These are phyloP conservation scores for Coemansia sp. DNA, from an alignment of 192 early-diverging fungal species.

Conservation along the genomic window DNA sequence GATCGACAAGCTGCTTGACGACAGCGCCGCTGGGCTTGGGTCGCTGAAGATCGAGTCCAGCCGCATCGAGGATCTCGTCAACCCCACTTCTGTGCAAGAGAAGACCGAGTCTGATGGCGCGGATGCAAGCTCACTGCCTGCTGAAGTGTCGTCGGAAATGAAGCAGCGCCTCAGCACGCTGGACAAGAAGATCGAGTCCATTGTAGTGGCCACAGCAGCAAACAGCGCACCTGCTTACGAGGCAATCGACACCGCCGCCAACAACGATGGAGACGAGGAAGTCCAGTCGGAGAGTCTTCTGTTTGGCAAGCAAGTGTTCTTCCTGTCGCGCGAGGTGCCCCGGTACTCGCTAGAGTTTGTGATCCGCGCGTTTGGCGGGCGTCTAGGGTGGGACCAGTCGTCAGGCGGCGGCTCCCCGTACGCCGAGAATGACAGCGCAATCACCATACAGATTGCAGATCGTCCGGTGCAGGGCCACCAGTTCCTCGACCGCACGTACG, in stretches of 20 bases:
- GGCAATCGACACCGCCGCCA: conserved; percentile 3
- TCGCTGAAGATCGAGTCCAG: conserved; percentile 42
- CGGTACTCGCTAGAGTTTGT: conserved; percentile 90
- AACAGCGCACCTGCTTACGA: conserved; percentile 23
- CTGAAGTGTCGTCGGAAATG: conserved; percentile 18
- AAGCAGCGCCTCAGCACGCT: conserved; percentile 37
- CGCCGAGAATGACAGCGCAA: conserved; percentile 72
- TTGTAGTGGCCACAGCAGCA: conserved; percentile 13
- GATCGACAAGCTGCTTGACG: conserved; percentile 58
- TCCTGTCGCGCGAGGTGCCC: conserved; percentile 91
- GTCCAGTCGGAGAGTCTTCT: conserved; percentile 53
- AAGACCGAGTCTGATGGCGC: conserved; percentile 32
- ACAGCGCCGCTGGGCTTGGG: conserved; percentile 45
- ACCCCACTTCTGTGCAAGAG: conserved; percentile 16
- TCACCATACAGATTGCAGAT: conserved; percentile 89
- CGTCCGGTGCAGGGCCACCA: conserved; percentile 68
- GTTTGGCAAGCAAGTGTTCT: conserved; percentile 70
- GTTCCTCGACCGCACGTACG: conserved; percentile 68
- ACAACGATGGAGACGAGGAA: conserved; percentile 15
- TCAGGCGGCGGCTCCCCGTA: conserved; percentile 78
- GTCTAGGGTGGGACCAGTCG: conserved; percentile 83
- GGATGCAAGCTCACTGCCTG: conserved; percentile 8
- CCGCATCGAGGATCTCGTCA: conserved; percentile 45
- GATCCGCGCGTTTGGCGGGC: conserved; percentile 83
- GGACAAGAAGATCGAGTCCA: conserved; percentile 42